Evolutionary conservation across 2,329 filamentous ascomycete species (phyloP).

Genomic region (Fusarium scirpi): DNA sequence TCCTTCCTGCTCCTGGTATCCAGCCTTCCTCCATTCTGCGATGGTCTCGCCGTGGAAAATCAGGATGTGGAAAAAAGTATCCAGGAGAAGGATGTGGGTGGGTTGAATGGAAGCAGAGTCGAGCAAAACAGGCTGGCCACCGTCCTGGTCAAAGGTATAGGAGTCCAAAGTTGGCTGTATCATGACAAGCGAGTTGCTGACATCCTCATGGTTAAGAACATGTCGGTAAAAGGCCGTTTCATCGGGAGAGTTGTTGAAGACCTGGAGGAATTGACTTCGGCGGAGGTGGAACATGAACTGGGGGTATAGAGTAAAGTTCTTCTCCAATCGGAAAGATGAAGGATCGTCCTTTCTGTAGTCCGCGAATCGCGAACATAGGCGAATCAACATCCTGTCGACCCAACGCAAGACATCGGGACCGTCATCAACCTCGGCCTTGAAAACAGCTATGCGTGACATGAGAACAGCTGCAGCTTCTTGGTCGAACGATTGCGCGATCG

Average conservation of each 20-base stretch:
- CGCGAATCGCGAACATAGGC: conserved; percentile 94
- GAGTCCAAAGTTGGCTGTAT: conserved; percentile 98
- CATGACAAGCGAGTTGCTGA: conserved; percentile 97
- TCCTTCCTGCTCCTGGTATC: conserved; percentile 97
- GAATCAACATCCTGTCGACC: conserved; percentile 98
- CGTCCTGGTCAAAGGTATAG: conserved; percentile 96
- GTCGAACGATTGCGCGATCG: conserved; percentile 96
- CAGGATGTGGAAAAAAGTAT: conserved; percentile 99
- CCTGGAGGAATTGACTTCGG: conserved; percentile 95
- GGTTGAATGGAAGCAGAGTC: conserved; percentile 97
- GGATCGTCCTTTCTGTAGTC: conserved; percentile 99
- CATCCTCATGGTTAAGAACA: conserved; percentile 96
- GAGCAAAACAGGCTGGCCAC: conserved; percentile 90
- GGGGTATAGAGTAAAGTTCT: conserved; percentile 98
- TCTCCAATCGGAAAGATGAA: conserved; percentile 94
- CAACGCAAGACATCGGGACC: conserved; percentile 97
- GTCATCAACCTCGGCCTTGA: conserved; percentile 98
- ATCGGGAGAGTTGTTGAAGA: conserved; percentile 99
- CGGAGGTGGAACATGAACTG: conserved; percentile 99
- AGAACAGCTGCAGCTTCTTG: conserved; percentile 97
- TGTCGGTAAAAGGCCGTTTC: conserved; percentile 99
- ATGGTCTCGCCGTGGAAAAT: conserved; percentile 99
- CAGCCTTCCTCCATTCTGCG: conserved; percentile 97
- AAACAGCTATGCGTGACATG: conserved; percentile 99
- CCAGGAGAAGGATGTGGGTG: conserved; percentile 90